Evolutionary conservation across 2,329 filamentous ascomycete genomes (phyloP).

Genomic region (Colletotrichum euphorbiae): DNA sequence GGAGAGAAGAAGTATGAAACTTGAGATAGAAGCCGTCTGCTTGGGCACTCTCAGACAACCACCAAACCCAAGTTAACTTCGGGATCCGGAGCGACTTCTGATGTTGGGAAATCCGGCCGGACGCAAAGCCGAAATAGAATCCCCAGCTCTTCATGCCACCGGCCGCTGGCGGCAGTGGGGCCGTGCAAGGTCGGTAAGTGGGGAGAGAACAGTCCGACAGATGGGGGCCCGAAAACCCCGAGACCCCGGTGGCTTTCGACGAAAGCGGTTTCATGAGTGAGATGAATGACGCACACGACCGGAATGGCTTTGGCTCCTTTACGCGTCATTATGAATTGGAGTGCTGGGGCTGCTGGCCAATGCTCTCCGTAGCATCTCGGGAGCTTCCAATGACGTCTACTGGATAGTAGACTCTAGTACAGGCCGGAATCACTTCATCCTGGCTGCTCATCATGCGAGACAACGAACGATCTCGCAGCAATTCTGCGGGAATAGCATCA

Average conservation of each 20-base stretch:
- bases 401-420: too few relatives aligned
- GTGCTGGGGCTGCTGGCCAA: too few relatives aligned
- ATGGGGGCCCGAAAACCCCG: conserved; percentile 28
- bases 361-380: too few relatives aligned
- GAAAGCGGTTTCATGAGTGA: conserved; percentile 34
- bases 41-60: not conserved
- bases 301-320: conserved; percentile 3
- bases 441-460: conserved; percentile 15
- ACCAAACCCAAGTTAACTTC: not conserved
- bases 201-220: conserved; percentile 21
- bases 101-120: conserved; percentile 3
- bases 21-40: not conserved
- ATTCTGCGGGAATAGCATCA: not conserved
- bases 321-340: not conserved
- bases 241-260: conserved; percentile 24
- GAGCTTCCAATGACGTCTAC: too few relatives aligned
- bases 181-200: conserved; percentile 27
- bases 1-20: conserved; percentile 1
- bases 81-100: not conserved
- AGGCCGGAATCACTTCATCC: conserved; percentile 26
- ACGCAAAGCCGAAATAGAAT: not conserved
- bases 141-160: not conserved
- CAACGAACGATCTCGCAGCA: not conserved
- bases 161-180: conserved; percentile 15
- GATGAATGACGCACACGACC: conserved; percentile 32